Base-by-base conservation (phyloP, 768 basidiomycete species). In the Trametes coccinea region DNA sequence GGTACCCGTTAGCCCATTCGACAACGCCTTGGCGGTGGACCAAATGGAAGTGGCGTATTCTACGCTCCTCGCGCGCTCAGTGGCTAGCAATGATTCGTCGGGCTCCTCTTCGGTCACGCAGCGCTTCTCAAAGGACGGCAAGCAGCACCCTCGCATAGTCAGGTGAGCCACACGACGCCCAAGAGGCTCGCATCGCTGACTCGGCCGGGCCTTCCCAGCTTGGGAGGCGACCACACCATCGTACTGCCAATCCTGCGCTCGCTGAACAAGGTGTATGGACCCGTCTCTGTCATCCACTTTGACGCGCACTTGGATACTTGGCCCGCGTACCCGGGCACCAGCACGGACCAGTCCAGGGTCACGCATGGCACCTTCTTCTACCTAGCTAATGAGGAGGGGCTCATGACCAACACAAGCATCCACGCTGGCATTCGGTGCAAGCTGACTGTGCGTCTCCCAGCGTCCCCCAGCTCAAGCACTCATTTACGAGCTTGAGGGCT, bases 321-420 rank as follows among this genome's bases (percentile, higher is more conserved):
- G 82, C 59, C 67, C 0, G 59, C 68, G 13, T 72, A 72, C 49
- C 74, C 74, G 8, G 80, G 77, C 16, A 79, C 70, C 16, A 66
- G 72, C 41, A 83, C 82, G 22, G 82, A 79, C 43, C 87, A 86
- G 72, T 87, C 84, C 50, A 85, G 79, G 60, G 77, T 93, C 43
- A 94, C 86, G 0, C 93, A 95, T 67, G 93, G 93, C 56, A 90
- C 89, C 1, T 95, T 93, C 78, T 95, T 95, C 77, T 84, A 85
- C 72, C 72, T 90, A 40, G 94, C 94, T 0, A 80, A 81, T 29
- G 82, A 90, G 67, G 90, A 93, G 70, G 89, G 90, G 1, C 79
- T 93, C 43, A 82, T 95, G 80, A 74, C 82, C 37, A 86, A 88
- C 61, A 81, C 83, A 43, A 82, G 89, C 62, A 84, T 95, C 30